These are phyloP conservation scores for Polytrichum formosum DNA, from an alignment of 225 moss, liverwort and hornwort genomes.

Conservation along the genomic window DNA sequence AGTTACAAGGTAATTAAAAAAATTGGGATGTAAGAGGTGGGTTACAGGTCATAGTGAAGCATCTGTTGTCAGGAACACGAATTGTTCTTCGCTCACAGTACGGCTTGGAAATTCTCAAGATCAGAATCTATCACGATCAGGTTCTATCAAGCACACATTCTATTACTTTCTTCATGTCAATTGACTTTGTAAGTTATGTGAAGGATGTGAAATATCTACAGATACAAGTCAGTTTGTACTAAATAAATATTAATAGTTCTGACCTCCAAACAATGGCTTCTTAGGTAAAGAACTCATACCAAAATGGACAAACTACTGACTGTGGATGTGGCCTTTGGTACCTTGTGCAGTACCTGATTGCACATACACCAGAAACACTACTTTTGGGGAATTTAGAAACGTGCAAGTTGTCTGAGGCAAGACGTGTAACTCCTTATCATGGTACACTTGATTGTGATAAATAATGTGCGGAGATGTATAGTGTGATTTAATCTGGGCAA, in stretches of 20 bases:
- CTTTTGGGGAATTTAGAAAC: slow-evolving; percentile 85
- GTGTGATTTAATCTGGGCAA: too few relatives aligned
- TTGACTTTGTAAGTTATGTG: too few relatives aligned
- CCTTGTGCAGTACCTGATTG: slow-evolving; percentile 79
- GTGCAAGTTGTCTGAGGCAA: slow-evolving; percentile 87
- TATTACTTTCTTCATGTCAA: neutral
- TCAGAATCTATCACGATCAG: slow-evolving; percentile 89
- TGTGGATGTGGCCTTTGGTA: neutral
- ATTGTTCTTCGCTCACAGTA: slow-evolving; percentile 67
- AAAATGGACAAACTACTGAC: too few relatives aligned
- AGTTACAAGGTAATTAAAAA: too few relatives aligned
- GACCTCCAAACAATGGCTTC: too few relatives aligned
- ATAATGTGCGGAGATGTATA: too few relatives aligned
- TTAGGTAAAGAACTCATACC: too few relatives aligned
- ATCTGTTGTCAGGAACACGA: slow-evolving; percentile 47
- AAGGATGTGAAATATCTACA: too few relatives aligned
- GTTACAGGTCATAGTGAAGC: slow-evolving; percentile 78
- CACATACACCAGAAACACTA: slow-evolving; percentile 71
- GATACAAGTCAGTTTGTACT: too few relatives aligned
- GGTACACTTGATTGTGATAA: too few relatives aligned
- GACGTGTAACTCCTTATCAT: neutral
- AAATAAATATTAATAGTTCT: too few relatives aligned
- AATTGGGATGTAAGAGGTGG: neutral
- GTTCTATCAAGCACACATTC: slow-evolving; percentile 20
- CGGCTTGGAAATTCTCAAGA: slow-evolving; percentile 66